Evolutionary conservation across 352 stramenopile species (phyloP), one percentile per base, ranked within the genome.

Genomic region (Pythium volutum): DNA sequence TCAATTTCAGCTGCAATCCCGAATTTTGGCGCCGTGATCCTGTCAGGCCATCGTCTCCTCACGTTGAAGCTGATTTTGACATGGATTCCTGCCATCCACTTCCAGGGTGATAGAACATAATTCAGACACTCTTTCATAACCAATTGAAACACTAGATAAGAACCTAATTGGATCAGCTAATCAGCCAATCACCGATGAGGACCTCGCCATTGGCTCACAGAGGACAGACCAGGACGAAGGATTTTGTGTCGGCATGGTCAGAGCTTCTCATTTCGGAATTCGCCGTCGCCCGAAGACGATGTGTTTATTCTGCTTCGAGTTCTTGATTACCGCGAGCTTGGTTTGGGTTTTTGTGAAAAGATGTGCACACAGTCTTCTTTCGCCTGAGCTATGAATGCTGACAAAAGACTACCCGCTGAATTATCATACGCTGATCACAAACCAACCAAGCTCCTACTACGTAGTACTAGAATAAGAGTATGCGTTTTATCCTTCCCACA

Each of bases 311-410:
- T 49, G 12, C n/a, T 25, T 4, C 2, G n/a, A 48, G 42, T 48
- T 27, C 16, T 3, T 48, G 42, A 27, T 36, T 11, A 14, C 8
- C 31, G 2, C 5, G 5, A 26, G 42, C 42, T 27, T 48, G 42
- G 42, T 48, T 25, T 29, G 9, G 39, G 48, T 4, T 18, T 42
- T 49, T 65, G 58, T 57, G 58, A 65, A 54, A 41, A 22, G 58
- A 65, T 65, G 38, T 65, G 58, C 33, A 65, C 58, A 65, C 58
- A 65, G 58, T 65, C 58, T 65, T 65, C 58, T 65, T 65, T 65
- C 58, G 58, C 58, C 58, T 65, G 58, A 65, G 56, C 56, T 54
- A 55, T 27, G 47, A 57, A 54, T 65, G 58, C 58, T 59, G 58
- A 65, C 31, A 56, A 43, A 65, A 65, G 58, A 58, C 58, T 65